A percentile compares a stretch with the other conserved stretches of the same genome.
These are phyloP conservation scores for Penicillium sp. DNA, from an alignment of 2,329 filamentous ascomycete genomes.

Conservation along the genomic window DNA sequence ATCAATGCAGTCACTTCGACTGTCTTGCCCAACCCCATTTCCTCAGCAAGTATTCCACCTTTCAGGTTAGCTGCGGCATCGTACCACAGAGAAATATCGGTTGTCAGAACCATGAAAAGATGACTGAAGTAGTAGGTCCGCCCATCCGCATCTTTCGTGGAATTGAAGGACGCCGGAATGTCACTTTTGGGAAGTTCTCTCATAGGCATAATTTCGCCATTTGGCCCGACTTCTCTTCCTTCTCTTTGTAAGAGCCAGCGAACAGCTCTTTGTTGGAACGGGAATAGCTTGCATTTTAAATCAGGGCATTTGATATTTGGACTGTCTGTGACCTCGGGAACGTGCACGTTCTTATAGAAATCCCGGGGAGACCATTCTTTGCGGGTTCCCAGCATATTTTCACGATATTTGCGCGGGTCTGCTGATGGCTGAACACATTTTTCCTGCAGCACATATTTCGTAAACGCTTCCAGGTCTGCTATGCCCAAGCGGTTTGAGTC, in stretches of 20 bases:
- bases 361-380: slow-evolving; percentile 36
- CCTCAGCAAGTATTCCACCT: slow-evolving; percentile 50
- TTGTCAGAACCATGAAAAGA: slow-evolving; percentile 39
- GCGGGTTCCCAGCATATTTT: slow-evolving; percentile 9
- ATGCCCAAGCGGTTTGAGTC: slow-evolving; percentile 17
- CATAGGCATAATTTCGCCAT: slow-evolving; percentile 28
- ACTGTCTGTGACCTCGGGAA: slow-evolving; percentile 35
- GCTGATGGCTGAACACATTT: slow-evolving; percentile 5
- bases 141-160: slow-evolving; percentile 38
- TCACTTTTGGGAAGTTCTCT: slow-evolving; percentile 2
- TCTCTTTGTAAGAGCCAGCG: slow-evolving; percentile 47
- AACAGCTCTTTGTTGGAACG: slow-evolving; percentile 48
- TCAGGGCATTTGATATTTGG: slow-evolving; percentile 35
- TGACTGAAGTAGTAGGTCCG: slow-evolving; percentile 40
- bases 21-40: slow-evolving; percentile 52
- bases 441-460: slow-evolving; percentile 28
- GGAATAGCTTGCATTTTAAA: slow-evolving; percentile 42
- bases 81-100: slow-evolving; percentile 33
- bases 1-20: slow-evolving; percentile 49
- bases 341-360: slow-evolving; percentile 49
- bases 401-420: slow-evolving; percentile 3
- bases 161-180: slow-evolving; percentile 40
- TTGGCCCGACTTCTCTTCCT: slow-evolving; percentile 32
- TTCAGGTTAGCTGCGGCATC: slow-evolving; percentile 29
- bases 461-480: slow-evolving; percentile 22